Evolutionary conservation across 257 asterid genomes (phyloP), one percentile per base, ranked within the genome.

Genomic region (Osmanthus fragrans): DNA sequence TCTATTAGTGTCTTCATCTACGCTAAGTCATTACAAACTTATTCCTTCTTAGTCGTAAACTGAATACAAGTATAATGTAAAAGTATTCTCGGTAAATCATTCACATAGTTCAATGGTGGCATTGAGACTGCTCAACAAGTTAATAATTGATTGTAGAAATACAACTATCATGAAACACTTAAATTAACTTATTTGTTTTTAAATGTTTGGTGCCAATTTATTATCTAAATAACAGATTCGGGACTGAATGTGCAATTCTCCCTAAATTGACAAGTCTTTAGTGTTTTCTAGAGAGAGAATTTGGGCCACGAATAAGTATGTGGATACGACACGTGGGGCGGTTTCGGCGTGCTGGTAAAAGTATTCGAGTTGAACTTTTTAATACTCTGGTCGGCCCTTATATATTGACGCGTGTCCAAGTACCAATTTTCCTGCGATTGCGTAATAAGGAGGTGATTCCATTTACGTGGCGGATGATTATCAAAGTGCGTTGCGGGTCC

Each of bases 311-410:
- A 64, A 23, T 23, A 1, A 25, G 56, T 80, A 63, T 86, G 90
- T 85, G 97, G 96, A 79, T 63, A 56, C 78, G 87, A 84, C 90
- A 84, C 88, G 89, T 89, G 82, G 87, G 94, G 85, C 92, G 89
- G 92, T 84, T 73, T 30, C 68, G 77, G 70, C 30, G 47, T 81
- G 54, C 25, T 63, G 65, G 64, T 29, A 65, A 79, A 80, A 76
- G 60, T 19, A 39, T 64, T 34, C 63, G 39, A 32, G 73, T 40
- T 30, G 45, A 19, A 39, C 66, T 74, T 42, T 71, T 82, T 67
- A 42, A 19, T 56, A 37, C 80, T 75, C 19, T 74, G 56, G 89
- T 76, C 87, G 87, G 87, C 82, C 81, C 72, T 29, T 82, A 30
- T 11, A 12, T 23, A 15, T 27, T 0, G 88, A 84, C 86, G 80